Evolutionary conservation across 257 asterid species (phyloP).

Genomic region (Marsdenia floribunda): DNA sequence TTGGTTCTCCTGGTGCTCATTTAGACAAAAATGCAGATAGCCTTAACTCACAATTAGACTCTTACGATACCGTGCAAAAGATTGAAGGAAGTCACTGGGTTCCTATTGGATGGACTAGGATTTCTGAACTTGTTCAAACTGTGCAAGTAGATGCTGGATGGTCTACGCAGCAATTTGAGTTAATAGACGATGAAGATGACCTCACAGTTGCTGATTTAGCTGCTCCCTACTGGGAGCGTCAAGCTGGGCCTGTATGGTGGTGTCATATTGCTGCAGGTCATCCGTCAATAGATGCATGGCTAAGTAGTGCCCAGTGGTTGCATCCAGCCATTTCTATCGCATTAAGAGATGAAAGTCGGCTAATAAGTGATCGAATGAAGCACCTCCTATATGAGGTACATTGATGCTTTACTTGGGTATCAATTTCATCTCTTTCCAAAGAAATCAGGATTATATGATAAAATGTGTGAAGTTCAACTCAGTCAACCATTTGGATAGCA

Average conservation of each 20-base stretch:
- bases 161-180: conserved; percentile 47
- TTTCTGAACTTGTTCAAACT: conserved; percentile 59
- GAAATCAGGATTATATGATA: neutral
- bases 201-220: conserved; percentile 87
- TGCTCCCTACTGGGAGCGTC: conserved; percentile 90
- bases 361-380: conserved; percentile 90
- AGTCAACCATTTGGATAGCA: neutral
- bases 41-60: conserved; percentile 26
- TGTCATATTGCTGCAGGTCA: conserved; percentile 90
- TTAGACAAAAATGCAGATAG: conserved; percentile 26
- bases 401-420: conserved; percentile 16
- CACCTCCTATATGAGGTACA: conserved; percentile 86
- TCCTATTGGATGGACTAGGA: conserved; percentile 90
- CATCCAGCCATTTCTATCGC: conserved; percentile 94
- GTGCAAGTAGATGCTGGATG: conserved; percentile 65
- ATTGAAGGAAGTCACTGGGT: conserved; percentile 59
- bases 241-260: conserved; percentile 98
- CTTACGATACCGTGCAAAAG: conserved; percentile 26
- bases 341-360: conserved; percentile 79
- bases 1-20: conserved; percentile 26
- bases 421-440: neutral
- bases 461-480: neutral
- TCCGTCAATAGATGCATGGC: conserved; percentile 73
- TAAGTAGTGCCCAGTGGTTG: conserved; percentile 70
- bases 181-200: conserved; percentile 62